Evolutionary conservation across 2,329 filamentous ascomycete species (phyloP).

Genomic region (Blastomyces parvus): DNA sequence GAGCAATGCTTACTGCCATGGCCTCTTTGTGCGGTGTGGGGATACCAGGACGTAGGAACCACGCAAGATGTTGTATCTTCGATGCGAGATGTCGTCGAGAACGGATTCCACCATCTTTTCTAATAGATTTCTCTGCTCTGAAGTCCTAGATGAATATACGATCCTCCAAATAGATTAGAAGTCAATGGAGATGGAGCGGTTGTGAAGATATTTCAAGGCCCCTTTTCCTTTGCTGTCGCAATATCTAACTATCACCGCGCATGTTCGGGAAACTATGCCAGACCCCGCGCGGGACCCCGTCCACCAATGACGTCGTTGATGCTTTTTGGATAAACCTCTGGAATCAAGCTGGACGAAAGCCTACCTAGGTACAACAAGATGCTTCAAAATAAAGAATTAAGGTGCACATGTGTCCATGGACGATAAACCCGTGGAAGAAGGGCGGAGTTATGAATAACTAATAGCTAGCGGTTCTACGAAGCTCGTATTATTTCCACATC

Average conservation of each 20-base stretch:
- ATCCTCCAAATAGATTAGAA: not conserved
- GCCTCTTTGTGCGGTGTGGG: constrained; percentile 89
- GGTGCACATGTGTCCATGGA: too few relatives aligned
- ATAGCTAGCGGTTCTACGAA: too few relatives aligned
- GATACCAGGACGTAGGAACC: constrained; percentile 91
- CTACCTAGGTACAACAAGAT: not conserved
- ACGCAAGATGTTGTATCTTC: constrained; percentile 83
- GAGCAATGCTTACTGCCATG: constrained; percentile 72
- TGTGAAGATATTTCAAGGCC: not conserved
- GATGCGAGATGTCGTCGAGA: constrained; percentile 91
- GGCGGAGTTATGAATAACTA: too few relatives aligned
- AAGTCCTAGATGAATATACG: not conserved
- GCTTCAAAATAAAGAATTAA: too few relatives aligned
- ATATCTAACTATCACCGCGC: not conserved
- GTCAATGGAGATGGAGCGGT: not conserved
- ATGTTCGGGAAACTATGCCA: not conserved
- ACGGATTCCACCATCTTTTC: constrained; percentile 59
- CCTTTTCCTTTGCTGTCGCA: not conserved
- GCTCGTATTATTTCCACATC: too few relatives aligned
- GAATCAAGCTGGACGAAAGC: too few relatives aligned
- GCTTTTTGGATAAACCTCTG: too few relatives aligned
- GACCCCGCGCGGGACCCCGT: not conserved
- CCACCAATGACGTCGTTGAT: not conserved
- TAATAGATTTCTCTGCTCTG: not conserved
- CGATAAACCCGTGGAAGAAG: too few relatives aligned